Base-by-base conservation (phyloP, 148 eudicot genomes). In the Talinum fruticosum region DNA sequence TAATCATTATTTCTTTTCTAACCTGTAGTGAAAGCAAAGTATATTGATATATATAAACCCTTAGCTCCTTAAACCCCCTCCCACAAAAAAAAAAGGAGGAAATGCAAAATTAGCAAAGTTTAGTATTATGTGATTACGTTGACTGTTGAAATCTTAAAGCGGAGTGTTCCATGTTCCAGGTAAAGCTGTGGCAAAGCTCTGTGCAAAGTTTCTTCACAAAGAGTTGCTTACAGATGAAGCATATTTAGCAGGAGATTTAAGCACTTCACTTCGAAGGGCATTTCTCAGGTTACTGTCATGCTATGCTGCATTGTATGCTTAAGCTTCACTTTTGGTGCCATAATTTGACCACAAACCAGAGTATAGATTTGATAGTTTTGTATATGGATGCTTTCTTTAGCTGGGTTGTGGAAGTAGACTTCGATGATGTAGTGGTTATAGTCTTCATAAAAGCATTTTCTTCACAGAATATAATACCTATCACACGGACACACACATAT, bases 181-280 rank as follows among this genome's bases (percentile, higher is more conserved):
- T 49, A 83, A 90, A 81, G 88, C 81, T 73, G 97, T 92, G 76
- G 88, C 97, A 12, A 88, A 82, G 83, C 88, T 90, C 76, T 92
- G 97, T 87, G 91, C 91, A 64, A 92, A 90, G 86, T 85, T 83
- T 87, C 93, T 92, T 77, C 97, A 92, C 85, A 88, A 87, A 82
- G 87, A 90, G 80, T 81, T 92, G 53, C 85, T 90, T 77, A 76
- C 80, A 77, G 78, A 88, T 82, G 91, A 87, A 81, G 83, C 92
- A 64, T 85, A 88, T 68, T 28, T 64, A 61, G 83, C 82, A 51
- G 94, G 97, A 66, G 94, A 88, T 76, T 74, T 92, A 61, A 83
- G 53, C 61, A 77, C 78, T 78, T 77, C 93, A 79, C 66, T 87
- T 59, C 89, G 78, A 75, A 84, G 82, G 82, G 75, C 88, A 12